Evolutionary conservation across 2,329 filamentous ascomycete species (phyloP), one percentile per base, ranked within the genome.

Genomic region (Pestalotiopsis sp.): DNA sequence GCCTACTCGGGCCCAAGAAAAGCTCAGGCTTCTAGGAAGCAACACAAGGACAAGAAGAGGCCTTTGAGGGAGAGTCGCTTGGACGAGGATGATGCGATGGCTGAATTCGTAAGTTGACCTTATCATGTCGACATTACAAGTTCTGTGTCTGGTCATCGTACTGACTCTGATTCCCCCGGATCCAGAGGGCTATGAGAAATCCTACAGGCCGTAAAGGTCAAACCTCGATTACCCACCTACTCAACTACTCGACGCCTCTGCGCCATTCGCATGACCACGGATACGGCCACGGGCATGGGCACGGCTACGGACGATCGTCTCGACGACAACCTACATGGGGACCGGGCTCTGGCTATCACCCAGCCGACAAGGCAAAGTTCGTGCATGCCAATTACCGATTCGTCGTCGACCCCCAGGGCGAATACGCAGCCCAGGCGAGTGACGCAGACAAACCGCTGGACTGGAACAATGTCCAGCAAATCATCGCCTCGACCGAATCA

Each of bases 321-420:
- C 89, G 92, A 68, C 87, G 92, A 66, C 92, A 93, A 79, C 90
- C 91, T 59, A 92, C 91, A 2, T 97, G 93, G 92, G 94, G 94
- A 0, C 85, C 93, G 56, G 94, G 95, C 3, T 97, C 94, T 45
- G 94, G 95, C 31, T 93, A 97, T 80, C 94, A 98, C 80, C 90
- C 93, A 14, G 89, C 91, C 58, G 96, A 99, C 80, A 98, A 98
- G 82, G 92, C 95, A 68, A 91, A 93, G 84, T 94, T 93, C 73
- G 91, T 99, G 17, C 95, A 99, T 80, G 94, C 96, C 72, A 99
- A 99, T 80, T 99, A 99, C 78, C 92, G 96, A 68, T 99, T 99
- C 79, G 92, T 99, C 69, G 95, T 99, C 65, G 91, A 93, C 70
- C 95, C 96, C 3, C 87, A 89, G 68, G 91, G 90, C 68, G 89